Base-by-base conservation (phyloP, 257 asterid species). In the Paraleonurus japonicus region DNA sequence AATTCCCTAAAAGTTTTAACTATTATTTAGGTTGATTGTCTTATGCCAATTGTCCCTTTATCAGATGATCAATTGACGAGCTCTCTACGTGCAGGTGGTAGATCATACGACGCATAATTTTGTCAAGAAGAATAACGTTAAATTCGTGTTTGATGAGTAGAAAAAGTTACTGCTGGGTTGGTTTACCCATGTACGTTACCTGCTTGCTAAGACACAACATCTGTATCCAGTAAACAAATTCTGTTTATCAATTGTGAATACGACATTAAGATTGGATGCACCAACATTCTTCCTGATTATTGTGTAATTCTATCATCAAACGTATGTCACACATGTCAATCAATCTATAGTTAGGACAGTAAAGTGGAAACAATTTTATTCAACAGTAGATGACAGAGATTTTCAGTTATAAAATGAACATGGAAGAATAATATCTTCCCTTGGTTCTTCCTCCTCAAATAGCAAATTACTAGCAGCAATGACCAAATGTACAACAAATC, bases 41-140 rank as follows among this genome's bases (percentile, higher is more conserved):
- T 43, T 43, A 15, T 43, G 51, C 15, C 1, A 43, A 43, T 17
- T 13, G 51, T 1, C 17, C 19, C 54, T 58, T 27, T 9, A 32
- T n/a, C 9, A 8, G 50, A 33, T 27, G 17, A 32, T 48, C 50
- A 61, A 58, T 2, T 16, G 15, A 23, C 10, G 1, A n/a, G 30
- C n/a, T 64, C 7, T 22, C 20, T 19, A 2, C 48, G 65, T 57
- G 83, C 91, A 88, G 98, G 87, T 83, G 72, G 92, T 86, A 2
- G 98, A 92, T 80, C 97, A 84, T 74, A 92, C 97, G 9, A 85
- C 86, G 0, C 90, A 92, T 63, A 1, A 79, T 61, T 92, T 90
- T 80, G 65, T 8, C 9, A 8, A 72, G 80, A 74, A 71, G 81
- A 81, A 84, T 55, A 75, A 78, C 0, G 92, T 82, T 32, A 71